phyloP scores from a whole-genome alignment of 2,329 filamentous ascomycete genomes.

The Ceratocystis papillata region DNA sequence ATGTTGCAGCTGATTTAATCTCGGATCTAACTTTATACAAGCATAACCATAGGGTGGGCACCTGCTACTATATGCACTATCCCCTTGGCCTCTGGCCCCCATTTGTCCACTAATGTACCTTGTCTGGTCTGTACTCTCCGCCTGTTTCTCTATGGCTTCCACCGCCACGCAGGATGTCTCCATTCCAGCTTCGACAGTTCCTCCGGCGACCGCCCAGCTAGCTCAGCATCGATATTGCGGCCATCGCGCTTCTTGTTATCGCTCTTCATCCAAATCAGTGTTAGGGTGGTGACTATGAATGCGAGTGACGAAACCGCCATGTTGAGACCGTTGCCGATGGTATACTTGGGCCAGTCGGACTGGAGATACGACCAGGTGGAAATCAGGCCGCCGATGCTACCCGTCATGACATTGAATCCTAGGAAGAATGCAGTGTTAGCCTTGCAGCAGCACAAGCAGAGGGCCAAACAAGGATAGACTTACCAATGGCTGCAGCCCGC shows the following conservation, averaged over 20 bases:
- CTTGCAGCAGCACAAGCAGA: background rate
- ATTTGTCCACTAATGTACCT: too few relatives aligned
- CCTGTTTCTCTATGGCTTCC: conserved; percentile 33
- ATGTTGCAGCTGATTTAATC: background rate
- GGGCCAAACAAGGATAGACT: conserved; percentile 29
- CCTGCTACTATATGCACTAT: background rate
- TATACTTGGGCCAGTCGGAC: conserved; percentile 53
- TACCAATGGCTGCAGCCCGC: conserved; percentile 50
- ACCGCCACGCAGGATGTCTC: conserved; percentile 57
- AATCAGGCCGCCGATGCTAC: conserved; percentile 52
- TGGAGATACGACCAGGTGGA: conserved; percentile 55
- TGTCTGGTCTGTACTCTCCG: too few relatives aligned
- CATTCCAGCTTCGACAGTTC: conserved; percentile 54
- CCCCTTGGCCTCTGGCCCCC: background rate
- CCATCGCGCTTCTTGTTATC: conserved; percentile 50
- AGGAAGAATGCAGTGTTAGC: background rate
- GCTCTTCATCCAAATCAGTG: conserved; percentile 50
- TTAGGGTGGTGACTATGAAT: conserved; percentile 39
- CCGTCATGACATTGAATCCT: conserved; percentile 44
- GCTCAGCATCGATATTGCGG: conserved; percentile 45
- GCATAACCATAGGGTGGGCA: background rate
- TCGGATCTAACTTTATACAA: background rate
- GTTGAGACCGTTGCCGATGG: conserved; percentile 61
- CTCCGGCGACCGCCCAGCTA: conserved; percentile 44
- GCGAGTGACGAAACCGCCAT: conserved; percentile 49